phyloP scores from a whole-genome alignment of 2,329 filamentous ascomycete species.

The Xylaria sp. region DNA sequence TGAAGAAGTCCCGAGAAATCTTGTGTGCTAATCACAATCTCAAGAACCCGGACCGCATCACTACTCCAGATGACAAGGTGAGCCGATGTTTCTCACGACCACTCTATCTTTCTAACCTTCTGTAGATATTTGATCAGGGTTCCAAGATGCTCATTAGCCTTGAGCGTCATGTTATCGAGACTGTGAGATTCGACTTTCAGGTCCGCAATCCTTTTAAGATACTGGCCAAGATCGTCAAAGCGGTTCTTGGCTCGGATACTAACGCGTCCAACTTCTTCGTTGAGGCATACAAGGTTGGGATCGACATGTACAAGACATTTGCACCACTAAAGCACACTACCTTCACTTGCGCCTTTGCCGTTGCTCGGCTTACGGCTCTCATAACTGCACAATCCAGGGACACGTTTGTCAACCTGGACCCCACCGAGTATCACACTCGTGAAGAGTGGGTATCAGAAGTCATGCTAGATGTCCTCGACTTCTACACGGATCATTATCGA shows the following conservation, averaged over 20 bases:
- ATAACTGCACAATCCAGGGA: slow-evolving; percentile 68
- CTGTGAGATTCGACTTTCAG: slow-evolving; percentile 92
- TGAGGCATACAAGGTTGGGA: slow-evolving; percentile 81
- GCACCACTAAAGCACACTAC: slow-evolving; percentile 90
- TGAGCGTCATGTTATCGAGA: slow-evolving; percentile 92
- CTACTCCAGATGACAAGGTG: slow-evolving; percentile 83
- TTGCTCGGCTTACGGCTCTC: slow-evolving; percentile 81
- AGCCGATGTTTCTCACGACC: slow-evolving; percentile 35
- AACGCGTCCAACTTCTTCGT: slow-evolving; percentile 67
- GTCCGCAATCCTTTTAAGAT: slow-evolving; percentile 87
- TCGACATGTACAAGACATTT: slow-evolving; percentile 94
- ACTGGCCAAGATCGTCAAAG: slow-evolving; percentile 79
- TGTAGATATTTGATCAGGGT: slow-evolving; percentile 79
- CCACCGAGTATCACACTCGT: slow-evolving; percentile 58
- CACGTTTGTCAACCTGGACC: slow-evolving; percentile 59
- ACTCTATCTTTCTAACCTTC: slow-evolving; percentile 10
- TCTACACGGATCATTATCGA: slow-evolving; percentile 86
- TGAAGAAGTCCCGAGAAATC: slow-evolving; percentile 96
- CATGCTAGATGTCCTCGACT: slow-evolving; percentile 87
- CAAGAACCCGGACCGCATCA: slow-evolving; percentile 74
- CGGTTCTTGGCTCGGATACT: slow-evolving; percentile 57
- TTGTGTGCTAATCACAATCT: slow-evolving; percentile 90
- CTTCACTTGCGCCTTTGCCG: slow-evolving; percentile 83
- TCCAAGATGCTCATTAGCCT: slow-evolving; percentile 87
- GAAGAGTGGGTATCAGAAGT: slow-evolving; percentile 73